These are phyloP conservation scores for Aspergillus amoenus DNA, from an alignment of 2,329 filamentous ascomycete species.

Conservation along the genomic window DNA sequence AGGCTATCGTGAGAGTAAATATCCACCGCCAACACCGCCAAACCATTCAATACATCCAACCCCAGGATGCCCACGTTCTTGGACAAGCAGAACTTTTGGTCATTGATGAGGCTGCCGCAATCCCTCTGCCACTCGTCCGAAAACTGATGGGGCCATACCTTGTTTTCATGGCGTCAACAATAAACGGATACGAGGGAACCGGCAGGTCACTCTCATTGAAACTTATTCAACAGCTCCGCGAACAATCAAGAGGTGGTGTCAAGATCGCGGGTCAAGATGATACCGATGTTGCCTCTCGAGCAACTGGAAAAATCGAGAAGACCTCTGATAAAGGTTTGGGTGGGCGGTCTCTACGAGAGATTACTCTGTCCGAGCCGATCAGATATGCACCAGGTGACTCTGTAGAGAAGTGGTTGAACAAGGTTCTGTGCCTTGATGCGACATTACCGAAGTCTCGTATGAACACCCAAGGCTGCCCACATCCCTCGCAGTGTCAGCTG, in stretches of 20 bases:
- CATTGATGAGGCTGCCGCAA: slow-evolving; percentile 96
- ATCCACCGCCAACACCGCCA: slow-evolving; percentile 92
- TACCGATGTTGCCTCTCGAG: slow-evolving; percentile 71
- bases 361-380: slow-evolving; percentile 90
- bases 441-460: slow-evolving; percentile 77
- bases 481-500: slow-evolving; percentile 87
- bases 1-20: slow-evolving; percentile 96
- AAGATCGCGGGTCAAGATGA: slow-evolving; percentile 55
- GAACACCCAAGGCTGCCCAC: slow-evolving; percentile 75
- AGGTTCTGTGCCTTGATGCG: slow-evolving; percentile 87
- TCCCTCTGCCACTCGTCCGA: slow-evolving; percentile 85
- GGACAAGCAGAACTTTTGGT: slow-evolving; percentile 94
- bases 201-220: slow-evolving; percentile 93
- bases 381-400: slow-evolving; percentile 86
- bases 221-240: slow-evolving; percentile 92
- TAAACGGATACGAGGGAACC: slow-evolving; percentile 98
- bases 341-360: slow-evolving; percentile 83
- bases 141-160: slow-evolving; percentile 96
- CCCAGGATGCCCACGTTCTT: slow-evolving; percentile 90
- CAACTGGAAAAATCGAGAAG: slow-evolving; percentile 72
- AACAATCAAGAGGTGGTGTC: slow-evolving; percentile 73
- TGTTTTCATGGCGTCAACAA: slow-evolving; percentile 98
- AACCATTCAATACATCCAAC: slow-evolving; percentile 97
- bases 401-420: slow-evolving; percentile 97
- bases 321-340: slow-evolving; percentile 59